Evolutionary conservation across 805 yeast species (phyloP), one percentile per base, ranked within the genome.

Genomic region (Ogataea trehaloabstinens): DNA sequence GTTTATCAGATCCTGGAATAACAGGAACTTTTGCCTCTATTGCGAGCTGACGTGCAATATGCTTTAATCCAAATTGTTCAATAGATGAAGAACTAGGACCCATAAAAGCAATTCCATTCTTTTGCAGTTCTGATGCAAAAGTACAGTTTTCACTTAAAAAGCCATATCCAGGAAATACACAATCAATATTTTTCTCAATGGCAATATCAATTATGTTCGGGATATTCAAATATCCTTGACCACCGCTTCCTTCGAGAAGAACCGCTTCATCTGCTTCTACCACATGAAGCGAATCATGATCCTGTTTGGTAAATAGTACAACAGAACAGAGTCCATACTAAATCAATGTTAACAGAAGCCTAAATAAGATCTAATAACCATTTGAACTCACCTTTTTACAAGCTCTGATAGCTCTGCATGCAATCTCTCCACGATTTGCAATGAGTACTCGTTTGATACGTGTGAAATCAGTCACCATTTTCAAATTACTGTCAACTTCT

Each of bases 381-480:
- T n/a, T n/a, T n/a, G n/a, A 22, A 22, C 25, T 10, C 12, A 22
- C 25, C 60, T 82, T 82, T 62, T 85, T 85, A 58, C 91, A 70
- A n/a, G 98, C 89, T 56, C 77, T 82, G 57, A 91, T 87, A 52
- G 91, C 87, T 54, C 99, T 72, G 21, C 90, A 97, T 2, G 99
- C 97, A 53, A 91, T 91, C 67, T 91, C 99, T 60, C 98, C 98
- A 66, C 99, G 78, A 69, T 91, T 91, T 27, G 98, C 98, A 41
- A 91, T 91, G 37, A 91, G 73, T 13, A 91, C 96, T 8, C 83
- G 74, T 19, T 79, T 70, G 65, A 89, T 32, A 17, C 32, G 28
- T n/a, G 13, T 19, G 34, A 40, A 40, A 22, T 22, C 25, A 10
- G 25, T 22, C 25, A 10, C 12, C 25, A 22, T 22, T 22, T 22